Evolutionary conservation across 306 rosid species (phyloP).

Genomic region (Trifolium dubium): DNA sequence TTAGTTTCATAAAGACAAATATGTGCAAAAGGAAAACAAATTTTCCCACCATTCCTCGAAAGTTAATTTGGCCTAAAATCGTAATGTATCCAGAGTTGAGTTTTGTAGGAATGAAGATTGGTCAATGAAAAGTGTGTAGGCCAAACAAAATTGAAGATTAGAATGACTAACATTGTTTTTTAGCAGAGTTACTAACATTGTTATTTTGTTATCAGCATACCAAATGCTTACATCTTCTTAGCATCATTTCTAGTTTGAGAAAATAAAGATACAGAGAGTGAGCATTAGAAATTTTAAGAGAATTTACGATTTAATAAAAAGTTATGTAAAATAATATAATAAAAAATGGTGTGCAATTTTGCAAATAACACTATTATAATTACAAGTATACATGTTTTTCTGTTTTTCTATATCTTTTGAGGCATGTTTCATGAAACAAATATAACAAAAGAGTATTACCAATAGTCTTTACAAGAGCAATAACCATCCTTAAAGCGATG

Average conservation of each 20-base stretch:
- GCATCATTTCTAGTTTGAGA: not conserved
- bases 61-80: too few relatives aligned
- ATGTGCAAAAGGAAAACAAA: too few relatives aligned
- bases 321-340: not conserved
- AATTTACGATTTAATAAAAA: not conserved
- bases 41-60: too few relatives aligned
- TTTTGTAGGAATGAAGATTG: too few relatives aligned
- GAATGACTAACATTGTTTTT: too few relatives aligned
- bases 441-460: slow-evolving; percentile 46
- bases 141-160: too few relatives aligned
- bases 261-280: not conserved
- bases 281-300: not conserved
- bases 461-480: slow-evolving; percentile 74
- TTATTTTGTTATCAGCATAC: too few relatives aligned
- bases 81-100: too few relatives aligned
- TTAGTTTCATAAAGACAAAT: too few relatives aligned
- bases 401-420: slow-evolving; percentile 1
- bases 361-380: not conserved
- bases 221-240: too few relatives aligned
- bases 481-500: slow-evolving; percentile 64
- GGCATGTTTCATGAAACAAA: not conserved
- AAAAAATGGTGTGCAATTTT: not conserved
- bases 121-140: too few relatives aligned
- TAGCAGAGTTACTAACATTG: too few relatives aligned
- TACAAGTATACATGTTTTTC: not conserved